Conservation (phyloP, 176 grass and related monocot genomes). For the Zizania latifolia region DNA sequence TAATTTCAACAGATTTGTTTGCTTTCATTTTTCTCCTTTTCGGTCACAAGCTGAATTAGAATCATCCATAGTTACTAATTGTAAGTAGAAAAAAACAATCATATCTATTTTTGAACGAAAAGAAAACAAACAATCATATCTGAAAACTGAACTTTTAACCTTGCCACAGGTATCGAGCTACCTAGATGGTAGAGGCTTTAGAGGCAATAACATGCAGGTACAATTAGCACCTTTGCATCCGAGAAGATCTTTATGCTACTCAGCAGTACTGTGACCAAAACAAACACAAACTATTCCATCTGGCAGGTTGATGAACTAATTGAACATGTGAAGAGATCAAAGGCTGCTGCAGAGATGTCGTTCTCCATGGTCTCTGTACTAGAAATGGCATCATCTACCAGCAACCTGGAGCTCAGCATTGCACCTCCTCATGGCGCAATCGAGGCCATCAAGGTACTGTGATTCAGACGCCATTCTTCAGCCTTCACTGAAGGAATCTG, state of each 20-base stretch:
- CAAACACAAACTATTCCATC: neutral
- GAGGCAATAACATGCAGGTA: slow-evolving; percentile 40
- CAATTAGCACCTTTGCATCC: neutral
- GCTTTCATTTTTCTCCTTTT: neutral
- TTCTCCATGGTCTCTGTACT: slow-evolving; percentile 27
- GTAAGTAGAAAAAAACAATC: no score
- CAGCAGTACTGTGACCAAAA: neutral
- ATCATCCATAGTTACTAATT: neutral
- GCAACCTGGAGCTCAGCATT: slow-evolving; percentile 71
- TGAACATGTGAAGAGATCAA: neutral
- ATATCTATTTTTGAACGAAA: no score
- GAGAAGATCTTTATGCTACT: neutral
- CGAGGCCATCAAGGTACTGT: slow-evolving; percentile 61
- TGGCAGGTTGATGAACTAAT: slow-evolving; percentile 4
- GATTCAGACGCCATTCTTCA: slow-evolving; percentile 10
- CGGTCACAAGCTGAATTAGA: neutral
- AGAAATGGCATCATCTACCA: no score
- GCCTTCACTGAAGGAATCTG: neutral
- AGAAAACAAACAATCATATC: slow-evolving; percentile 7
- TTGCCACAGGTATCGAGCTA: slow-evolving; percentile 27
- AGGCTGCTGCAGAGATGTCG: neutral
- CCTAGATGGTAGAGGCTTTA: neutral
- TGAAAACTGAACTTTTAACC: neutral
- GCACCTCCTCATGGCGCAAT: slow-evolving; percentile 37
- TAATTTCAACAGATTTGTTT: neutral